Conservation (phyloP, 495 filamentous ascomycete genomes). For the Talaromyces liani region DNA sequence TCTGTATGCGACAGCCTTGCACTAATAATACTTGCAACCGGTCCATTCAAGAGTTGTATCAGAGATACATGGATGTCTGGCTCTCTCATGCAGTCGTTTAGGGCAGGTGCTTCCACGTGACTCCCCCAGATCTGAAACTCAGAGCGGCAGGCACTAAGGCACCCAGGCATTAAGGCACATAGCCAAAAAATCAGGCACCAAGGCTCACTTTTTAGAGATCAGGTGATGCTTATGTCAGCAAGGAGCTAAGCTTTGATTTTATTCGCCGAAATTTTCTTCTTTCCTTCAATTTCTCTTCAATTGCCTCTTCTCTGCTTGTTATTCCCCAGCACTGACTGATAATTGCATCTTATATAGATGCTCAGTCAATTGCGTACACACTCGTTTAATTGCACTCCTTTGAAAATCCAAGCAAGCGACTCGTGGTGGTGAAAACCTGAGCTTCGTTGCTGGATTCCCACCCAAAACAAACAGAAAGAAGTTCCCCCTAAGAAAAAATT, state of each 20-base stretch:
- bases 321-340: neutral
- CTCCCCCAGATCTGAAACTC: neutral
- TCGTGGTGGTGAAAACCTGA: neutral
- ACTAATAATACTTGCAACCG: neutral
- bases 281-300: neutral
- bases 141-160: neutral
- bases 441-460: neutral
- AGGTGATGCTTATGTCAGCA: slow-evolving; percentile 2
- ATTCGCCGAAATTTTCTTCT: neutral
- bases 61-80: neutral
- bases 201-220: neutral
- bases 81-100: neutral
- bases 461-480: slow-evolving; percentile 1
- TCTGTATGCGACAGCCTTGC: neutral
- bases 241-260: neutral
- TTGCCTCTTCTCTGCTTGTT: neutral
- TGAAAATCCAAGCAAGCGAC: neutral
- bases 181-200: too few species aligned
- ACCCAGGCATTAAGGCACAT: neutral
- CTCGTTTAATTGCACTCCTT: slow-evolving; percentile 2
- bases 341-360: neutral
- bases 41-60: neutral
- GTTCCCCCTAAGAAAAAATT: neutral
- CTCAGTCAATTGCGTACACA: neutral
- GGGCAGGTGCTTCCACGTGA: neutral